phyloP scores from a whole-genome alignment of 768 basidiomycete species.

The Suillus sp. region DNA sequence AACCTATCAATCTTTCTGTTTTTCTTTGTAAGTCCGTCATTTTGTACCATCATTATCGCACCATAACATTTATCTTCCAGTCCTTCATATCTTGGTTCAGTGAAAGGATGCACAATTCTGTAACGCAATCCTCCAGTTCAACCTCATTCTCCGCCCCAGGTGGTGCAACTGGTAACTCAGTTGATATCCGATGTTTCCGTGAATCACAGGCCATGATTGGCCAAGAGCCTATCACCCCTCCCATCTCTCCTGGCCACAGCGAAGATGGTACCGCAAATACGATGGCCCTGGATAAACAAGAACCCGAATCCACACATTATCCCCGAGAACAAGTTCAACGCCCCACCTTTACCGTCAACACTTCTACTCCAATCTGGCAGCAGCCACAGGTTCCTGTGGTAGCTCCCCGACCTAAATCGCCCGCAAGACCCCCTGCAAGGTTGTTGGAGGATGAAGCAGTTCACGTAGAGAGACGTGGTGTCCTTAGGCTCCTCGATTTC shows the following conservation, averaged over 20 bases:
- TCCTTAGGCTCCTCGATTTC: conserved; percentile 71
- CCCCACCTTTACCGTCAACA: conserved; percentile 11
- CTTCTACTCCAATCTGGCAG: conserved; percentile 19
- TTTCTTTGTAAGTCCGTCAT: conserved; percentile 3
- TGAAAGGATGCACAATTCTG: conserved; percentile 28
- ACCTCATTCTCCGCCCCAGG: conserved; percentile 16
- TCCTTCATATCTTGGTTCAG: conserved; percentile 9
- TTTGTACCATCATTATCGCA: neutral
- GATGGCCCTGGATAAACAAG: conserved; percentile 20
- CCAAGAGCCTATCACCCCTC: conserved; percentile 71
- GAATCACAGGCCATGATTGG: conserved; percentile 47
- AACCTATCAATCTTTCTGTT: neutral
- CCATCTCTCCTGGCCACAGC: conserved; percentile 61
- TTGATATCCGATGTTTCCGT: conserved; percentile 27
- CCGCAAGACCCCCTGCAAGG: conserved; percentile 47
- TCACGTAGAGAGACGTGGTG: conserved; percentile 57
- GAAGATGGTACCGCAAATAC: conserved; percentile 35
- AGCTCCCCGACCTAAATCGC: conserved; percentile 18
- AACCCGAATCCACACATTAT: conserved; percentile 12
- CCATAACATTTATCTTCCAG: conserved; percentile 7
- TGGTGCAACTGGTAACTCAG: conserved; percentile 11
- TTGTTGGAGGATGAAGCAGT: conserved; percentile 71
- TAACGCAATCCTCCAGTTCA: conserved; percentile 25
- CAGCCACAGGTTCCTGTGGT: conserved; percentile 5
- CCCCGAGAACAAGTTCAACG: conserved; percentile 17